Evolutionary conservation across 129 eudicot genomes (phyloP).

Genomic region (Saussurea involucrata): DNA sequence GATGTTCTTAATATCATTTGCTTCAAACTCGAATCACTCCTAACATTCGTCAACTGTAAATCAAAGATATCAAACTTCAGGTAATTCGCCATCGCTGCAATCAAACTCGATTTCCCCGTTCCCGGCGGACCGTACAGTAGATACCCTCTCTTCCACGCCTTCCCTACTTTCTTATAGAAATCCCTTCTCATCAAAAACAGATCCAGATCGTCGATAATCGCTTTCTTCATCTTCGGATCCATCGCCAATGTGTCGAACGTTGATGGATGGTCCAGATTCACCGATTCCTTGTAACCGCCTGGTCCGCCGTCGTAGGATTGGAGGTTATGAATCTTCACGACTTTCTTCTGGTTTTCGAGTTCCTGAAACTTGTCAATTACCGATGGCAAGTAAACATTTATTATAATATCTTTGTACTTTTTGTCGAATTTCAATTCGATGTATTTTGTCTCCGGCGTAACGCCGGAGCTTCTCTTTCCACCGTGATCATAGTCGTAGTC

Average conservation of each 20-base stretch:
- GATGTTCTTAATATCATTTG: conserved; percentile 47
- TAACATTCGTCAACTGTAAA: conserved; percentile 32
- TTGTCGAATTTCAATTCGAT: conserved; percentile 54
- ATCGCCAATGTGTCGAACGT: conserved; percentile 28
- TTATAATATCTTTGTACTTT: conserved; percentile 31
- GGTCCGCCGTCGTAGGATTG: conserved; percentile 30
- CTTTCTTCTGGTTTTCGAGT: conserved; percentile 40
- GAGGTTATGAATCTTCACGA: conserved; percentile 41
- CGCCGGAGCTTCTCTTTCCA: conserved; percentile 8
- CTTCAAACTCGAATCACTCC: conserved; percentile 46
- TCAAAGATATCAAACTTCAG: background rate
- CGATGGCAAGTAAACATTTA: conserved; percentile 42
- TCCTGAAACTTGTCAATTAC: conserved; percentile 29
- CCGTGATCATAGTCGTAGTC: background rate
- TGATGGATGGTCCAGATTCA: conserved; percentile 21
- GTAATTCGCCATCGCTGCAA: conserved; percentile 14
- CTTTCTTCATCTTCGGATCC: conserved; percentile 4
- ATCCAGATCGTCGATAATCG: conserved; percentile 8
- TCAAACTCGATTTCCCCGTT: background rate
- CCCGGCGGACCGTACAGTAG: conserved; percentile 2
- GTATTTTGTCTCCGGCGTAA: conserved; percentile 35
- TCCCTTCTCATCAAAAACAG: background rate
- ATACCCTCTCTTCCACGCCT: conserved; percentile 13
- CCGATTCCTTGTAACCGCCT: conserved; percentile 27
- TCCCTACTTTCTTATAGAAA: background rate